Evolutionary conservation across 2,329 filamentous ascomycete genomes (phyloP).

Genomic region (Botrytis sinoallii): DNA sequence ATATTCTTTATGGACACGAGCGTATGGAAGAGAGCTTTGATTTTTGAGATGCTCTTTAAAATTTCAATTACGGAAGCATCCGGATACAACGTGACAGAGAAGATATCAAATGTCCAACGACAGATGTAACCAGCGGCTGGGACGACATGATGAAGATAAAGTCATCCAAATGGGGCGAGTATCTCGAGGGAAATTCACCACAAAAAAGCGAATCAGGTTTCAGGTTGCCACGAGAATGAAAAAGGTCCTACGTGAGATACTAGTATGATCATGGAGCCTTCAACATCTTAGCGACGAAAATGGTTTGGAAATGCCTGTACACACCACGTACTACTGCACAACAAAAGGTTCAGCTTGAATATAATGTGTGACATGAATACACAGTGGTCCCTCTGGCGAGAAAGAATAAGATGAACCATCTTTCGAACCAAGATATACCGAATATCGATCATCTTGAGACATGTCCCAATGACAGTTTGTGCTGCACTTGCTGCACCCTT

Average conservation of each 20-base stretch:
- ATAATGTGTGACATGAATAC: not conserved
- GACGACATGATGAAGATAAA: not conserved
- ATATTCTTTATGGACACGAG: not conserved
- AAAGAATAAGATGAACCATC: not conserved
- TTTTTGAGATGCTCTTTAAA: not conserved
- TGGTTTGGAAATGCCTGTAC: not conserved
- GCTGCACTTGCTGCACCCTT: not conserved
- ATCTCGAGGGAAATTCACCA: not conserved
- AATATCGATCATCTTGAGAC: not conserved
- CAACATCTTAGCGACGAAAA: not conserved
- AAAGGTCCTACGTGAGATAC: not conserved
- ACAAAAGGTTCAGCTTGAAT: not conserved
- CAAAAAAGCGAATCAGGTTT: not conserved
- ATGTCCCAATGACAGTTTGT: not conserved
- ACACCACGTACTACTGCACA: not conserved
- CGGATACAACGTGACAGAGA: not conserved
- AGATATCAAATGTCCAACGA: not conserved
- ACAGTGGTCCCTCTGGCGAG: not conserved
- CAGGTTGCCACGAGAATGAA: not conserved
- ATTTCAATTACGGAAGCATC: not conserved
- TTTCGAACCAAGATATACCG: not conserved
- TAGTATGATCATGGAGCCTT: not conserved
- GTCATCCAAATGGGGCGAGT: not conserved
- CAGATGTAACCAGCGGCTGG: not conserved
- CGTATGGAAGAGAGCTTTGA: not conserved